Evolutionary conservation across 2,329 filamentous ascomycete genomes (phyloP), one percentile per base, ranked within the genome.

Genomic region (Stagonosporopsis rhizophila): DNA sequence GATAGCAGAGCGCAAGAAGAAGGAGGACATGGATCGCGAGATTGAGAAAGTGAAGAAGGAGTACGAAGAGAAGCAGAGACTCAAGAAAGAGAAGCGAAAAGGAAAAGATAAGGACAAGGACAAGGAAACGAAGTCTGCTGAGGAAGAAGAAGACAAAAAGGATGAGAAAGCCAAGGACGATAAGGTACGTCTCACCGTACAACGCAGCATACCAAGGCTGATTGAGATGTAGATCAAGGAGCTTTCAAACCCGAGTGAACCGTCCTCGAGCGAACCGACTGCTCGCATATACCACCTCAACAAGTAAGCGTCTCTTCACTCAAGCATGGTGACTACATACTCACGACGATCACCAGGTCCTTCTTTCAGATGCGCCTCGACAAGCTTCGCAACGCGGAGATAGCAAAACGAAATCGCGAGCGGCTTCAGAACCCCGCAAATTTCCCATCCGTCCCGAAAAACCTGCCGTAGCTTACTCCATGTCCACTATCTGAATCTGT

Each of bases 321-420:
- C 14, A n/a, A 44, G 1, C 8, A 38, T 8, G 9, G 5, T 14
- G 14, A 17, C 25, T 30, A 28, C 22, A 34, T 19, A 9, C 42
- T 56, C 27, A 56, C 40, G 14, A 42, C 22, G 38, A 42, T 38
- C 46, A 27, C 25, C 68, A 95, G 91, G 67, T 84, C 87, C 23
- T 96, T 99, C 76, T 96, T 92, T 72, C 89, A 94, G 66, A 91
- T 92, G 79, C 87, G 95, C 15, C 74, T 96, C 46, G 87, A 92
- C 72, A 89, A 89, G 71, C 88, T 92, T 70, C 85, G 88, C 39
- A 89, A 90, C 73, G 84, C 85, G n/a, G 91, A 95, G 70, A 82
- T 88, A 50, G 89, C 92, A 11, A 96, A 88, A 76, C 83, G 90
- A 48, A 95, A 94, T 69, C 86, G 88, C 39, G 91, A 97, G 74